These are phyloP conservation scores for Kuraishia molischiana DNA, from an alignment of 805 yeast genomes.

Conservation along the genomic window DNA sequence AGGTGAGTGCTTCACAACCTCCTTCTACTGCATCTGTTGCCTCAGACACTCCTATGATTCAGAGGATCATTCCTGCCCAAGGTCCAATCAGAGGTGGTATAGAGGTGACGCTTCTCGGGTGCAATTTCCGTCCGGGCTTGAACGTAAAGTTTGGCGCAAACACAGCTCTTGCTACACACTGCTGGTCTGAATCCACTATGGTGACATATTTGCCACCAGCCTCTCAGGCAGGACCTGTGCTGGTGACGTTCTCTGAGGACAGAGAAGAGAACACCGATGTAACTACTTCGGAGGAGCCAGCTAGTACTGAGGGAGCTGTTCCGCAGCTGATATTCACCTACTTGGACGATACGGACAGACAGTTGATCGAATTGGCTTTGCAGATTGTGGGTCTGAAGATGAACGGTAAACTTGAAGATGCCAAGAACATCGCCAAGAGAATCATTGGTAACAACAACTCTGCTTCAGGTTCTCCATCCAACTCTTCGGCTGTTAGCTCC, in stretches of 20 bases:
- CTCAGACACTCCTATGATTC: constrained; percentile 44
- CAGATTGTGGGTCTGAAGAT: constrained; percentile 95
- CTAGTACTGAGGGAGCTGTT: constrained; percentile 9
- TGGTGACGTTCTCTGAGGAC: constrained; percentile 62
- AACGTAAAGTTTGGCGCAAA: constrained; percentile 81
- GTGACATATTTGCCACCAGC: constrained; percentile 94
- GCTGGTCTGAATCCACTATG: constrained; percentile 93
- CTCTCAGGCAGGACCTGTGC: constrained; percentile 78
- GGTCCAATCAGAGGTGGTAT: constrained; percentile 97
- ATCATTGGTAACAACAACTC: constrained; percentile 62
- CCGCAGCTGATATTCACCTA: constrained; percentile 72
- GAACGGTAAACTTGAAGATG: constrained; percentile 94
- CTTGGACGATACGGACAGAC: constrained; percentile 91
- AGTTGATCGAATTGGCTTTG: constrained; percentile 86
- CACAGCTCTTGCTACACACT: constrained; percentile 75
- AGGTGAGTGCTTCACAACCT: neutral
- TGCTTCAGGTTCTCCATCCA: constrained; percentile 8
- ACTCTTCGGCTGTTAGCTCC: constrained; percentile 10
- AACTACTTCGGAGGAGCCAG: constrained; percentile 7
- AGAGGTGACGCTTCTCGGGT: constrained; percentile 85
- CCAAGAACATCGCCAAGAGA: constrained; percentile 84
- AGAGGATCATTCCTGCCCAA: constrained; percentile 87
- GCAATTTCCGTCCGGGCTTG: constrained; percentile 69
- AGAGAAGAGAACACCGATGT: constrained; percentile 4
- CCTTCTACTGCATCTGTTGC: constrained; percentile 1